Percentiles rank a stretch among this genome's conserved stretches.
Conservation (phyloP, 2,329 filamentous ascomycete genomes). For the Samsoniella hepiali region DNA sequence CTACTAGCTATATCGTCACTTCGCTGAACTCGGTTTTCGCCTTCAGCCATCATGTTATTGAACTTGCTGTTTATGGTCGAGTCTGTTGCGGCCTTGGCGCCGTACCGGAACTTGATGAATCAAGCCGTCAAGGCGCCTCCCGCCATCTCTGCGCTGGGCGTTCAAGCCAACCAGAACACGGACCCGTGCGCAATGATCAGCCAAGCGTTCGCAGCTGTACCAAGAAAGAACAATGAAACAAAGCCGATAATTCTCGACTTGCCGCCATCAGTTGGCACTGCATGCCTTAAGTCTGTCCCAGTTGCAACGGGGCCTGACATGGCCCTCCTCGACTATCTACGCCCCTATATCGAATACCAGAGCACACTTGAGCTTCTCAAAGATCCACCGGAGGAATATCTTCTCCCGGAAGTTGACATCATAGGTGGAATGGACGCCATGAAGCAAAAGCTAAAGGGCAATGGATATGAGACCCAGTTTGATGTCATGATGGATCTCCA, state of each 20-base stretch:
- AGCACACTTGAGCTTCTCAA: conserved; percentile 22
- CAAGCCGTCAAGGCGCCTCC: background rate
- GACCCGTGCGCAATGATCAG: conserved; percentile 3
- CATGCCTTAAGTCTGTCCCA: conserved; percentile 21
- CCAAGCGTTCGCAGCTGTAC: conserved; percentile 6
- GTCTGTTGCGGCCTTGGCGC: background rate
- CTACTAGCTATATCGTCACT: background rate
- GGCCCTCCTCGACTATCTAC: conserved; percentile 22
- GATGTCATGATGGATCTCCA: conserved; percentile 21
- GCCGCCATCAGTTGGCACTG: conserved; percentile 21
- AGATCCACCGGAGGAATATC: conserved; percentile 22
- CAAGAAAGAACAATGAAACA: background rate
- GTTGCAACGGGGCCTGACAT: conserved; percentile 17
- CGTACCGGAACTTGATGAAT: background rate
- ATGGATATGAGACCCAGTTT: conserved; percentile 21
- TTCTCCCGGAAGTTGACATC: conserved; percentile 23
- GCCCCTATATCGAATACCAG: conserved; percentile 22
- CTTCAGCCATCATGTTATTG: background rate
- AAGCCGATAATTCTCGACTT: conserved; percentile 6
- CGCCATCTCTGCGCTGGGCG: too few species aligned
- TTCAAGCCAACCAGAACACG: background rate
- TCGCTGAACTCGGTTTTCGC: background rate
- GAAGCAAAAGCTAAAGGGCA: conserved; percentile 19
- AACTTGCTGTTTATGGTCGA: background rate
- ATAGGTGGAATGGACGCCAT: conserved; percentile 21